Base-by-base conservation (phyloP, 2,329 filamentous ascomycete genomes). In the Beauveria pseudobassiana region DNA sequence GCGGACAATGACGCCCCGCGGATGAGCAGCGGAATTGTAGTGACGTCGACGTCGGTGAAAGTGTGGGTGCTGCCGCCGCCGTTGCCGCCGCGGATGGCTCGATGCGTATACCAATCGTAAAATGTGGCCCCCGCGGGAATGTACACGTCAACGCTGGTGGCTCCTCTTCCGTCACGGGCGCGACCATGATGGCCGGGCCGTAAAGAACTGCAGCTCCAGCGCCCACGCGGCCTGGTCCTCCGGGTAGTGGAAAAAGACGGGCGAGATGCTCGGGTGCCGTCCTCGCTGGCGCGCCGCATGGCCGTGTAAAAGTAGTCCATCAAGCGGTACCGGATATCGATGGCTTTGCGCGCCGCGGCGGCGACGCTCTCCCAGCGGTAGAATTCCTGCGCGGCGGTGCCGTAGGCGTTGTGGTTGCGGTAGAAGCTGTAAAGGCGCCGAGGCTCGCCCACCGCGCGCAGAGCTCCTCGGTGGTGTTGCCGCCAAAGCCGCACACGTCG, bases 251-350 rank as follows among this genome's bases (percentile, higher is more conserved):
- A 86, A 91, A 74, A 88, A 90, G 63, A 91, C 73, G 0, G 89
- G 88, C 68, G 91, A 91, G 38, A 85, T 71, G 74, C 87, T 92
- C 75, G 89, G 88, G 80, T 82, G 26, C 89, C 89, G 8, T 80
- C 80, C 40, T 77, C 69, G 40, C 72, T 90, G 1, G 83, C 63
- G 76, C 73, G 70, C 89, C 87, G 78, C 66, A 91, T 77, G 0
- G 85, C 84, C 1, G 88, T 91, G 78, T 92, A 91, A 63, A 90
- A 79, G 74, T 91, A 91, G 70, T 91, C 88, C 16, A 92, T 78
- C 14, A 92, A 77, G 43, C 81, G 79, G 75, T 91, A 92, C 20
- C 89, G 82, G 53, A 85, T 84, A 42, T 82, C 80, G 66, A 91
- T 90, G 16, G 84, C 87, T 63, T 84, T 86, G 52, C 79, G 80